Base-by-base conservation (phyloP, 73 alveolate genomes). In the Paramecium sexaurelia region DNA sequence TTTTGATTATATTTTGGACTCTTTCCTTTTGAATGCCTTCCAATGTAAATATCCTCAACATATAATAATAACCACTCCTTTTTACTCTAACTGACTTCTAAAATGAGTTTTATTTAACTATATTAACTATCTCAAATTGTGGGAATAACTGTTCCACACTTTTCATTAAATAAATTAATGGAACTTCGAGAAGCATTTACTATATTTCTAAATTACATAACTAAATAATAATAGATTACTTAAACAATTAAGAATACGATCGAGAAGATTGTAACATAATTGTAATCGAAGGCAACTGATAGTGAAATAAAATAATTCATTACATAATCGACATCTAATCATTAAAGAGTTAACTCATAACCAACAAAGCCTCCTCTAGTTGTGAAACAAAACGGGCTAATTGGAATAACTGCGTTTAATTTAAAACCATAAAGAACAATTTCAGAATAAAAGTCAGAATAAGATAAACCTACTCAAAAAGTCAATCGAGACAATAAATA, bases 91-190 rank as follows among this genome's bases (percentile, higher is more conserved):
- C 0, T 2, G 90, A 29, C 43, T 78, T 78, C 90, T 78, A 41
- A 22, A 15, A 78, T 40, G n/a, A 26, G 90, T 41, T 78, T 61
- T 78, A 45, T 78, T 61, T 78, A 6, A 78, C 17, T 13, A 78
- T 39, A 43, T 40, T 45, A 19, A 78, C 73, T 7, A 78, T 15
- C 32, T 78, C 45, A 78, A 41, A 78, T 78, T 78, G 29, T 9
- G 90, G 90, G 41, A 78, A 78, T 40, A 78, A 61, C 43, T 33
- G 33, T 39, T 73, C 87, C 36, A 73, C 57, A 73, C 57, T 73
- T 39, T 61, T 61, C 83, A 61, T 61, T 61, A 13, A 61, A 61
- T 51, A 10, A 61, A 61, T 61, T 29, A 61, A 61, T 61, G 83
- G 83, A 61, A 61, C 83, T 61, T 61, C 2, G 83, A 61, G 39